Percentiles rank a stretch among this genome's conserved stretches.
Evolutionary conservation across 1,284 basidiomycete genomes (phyloP).

Genomic region (Ustilago bromivora): DNA sequence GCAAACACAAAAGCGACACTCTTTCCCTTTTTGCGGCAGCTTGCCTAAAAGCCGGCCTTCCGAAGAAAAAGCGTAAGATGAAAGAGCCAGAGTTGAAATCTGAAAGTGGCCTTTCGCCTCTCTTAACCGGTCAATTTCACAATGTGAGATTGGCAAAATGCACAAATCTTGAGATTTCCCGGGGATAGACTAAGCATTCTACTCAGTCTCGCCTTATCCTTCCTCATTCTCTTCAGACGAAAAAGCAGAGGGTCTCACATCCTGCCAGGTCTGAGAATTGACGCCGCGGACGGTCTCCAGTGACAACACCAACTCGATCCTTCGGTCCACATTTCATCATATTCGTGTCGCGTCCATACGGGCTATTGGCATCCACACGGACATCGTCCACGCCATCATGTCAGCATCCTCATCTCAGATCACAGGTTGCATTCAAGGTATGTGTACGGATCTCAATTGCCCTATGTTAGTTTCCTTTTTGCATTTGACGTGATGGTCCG

Average conservation of each 20-base stretch:
- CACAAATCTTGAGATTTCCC: neutral
- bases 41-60: constrained; percentile 18
- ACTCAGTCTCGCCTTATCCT: no score
- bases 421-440: no score
- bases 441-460: neutral
- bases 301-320: no score
- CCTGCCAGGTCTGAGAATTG: neutral
- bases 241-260: no score
- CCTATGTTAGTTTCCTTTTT: neutral
- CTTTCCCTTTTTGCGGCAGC: neutral
- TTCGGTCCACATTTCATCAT: neutral
- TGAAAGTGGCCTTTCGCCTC: constrained; percentile 8
- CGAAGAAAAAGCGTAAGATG: neutral
- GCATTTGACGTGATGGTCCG: neutral
- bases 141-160: neutral
- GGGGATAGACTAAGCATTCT: neutral
- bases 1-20: neutral
- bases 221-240: no score
- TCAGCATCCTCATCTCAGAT: neutral
- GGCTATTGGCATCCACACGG: neutral
- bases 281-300: neutral
- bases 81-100: neutral
- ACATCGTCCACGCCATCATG: neutral
- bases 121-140: neutral
- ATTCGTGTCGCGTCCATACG: neutral